These are phyloP conservation scores for Citrus sp. DNA, from an alignment of 345 rosid genomes.

Conservation along the genomic window DNA sequence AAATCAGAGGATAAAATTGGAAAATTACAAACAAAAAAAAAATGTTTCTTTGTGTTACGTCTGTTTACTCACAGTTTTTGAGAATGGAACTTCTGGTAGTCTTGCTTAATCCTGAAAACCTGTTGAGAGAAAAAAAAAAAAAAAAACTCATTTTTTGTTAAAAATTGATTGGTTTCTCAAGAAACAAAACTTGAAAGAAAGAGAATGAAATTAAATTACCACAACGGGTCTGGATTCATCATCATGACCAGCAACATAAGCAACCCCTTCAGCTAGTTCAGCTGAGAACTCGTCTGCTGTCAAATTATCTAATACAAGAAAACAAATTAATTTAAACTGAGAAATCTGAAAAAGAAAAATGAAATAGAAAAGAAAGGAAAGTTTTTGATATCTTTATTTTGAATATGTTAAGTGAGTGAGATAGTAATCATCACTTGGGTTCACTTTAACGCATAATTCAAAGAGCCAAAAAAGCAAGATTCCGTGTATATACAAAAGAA, in stretches of 20 bases:
- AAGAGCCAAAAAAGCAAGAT: conserved; percentile 31
- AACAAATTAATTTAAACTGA: background rate
- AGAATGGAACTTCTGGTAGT: conserved; percentile 73
- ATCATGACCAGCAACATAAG: conserved; percentile 88
- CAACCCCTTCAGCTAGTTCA: conserved; percentile 77
- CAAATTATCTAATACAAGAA: conserved; percentile 42
- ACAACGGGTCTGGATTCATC: conserved; percentile 77
- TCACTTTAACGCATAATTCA: conserved; percentile 42
- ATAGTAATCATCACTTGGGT: conserved; percentile 23
- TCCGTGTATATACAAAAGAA: conserved; percentile 6
- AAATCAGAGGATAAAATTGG: background rate
- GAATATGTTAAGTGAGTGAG: conserved; percentile 16
- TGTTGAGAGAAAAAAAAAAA: conserved; percentile 15
- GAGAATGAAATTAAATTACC: conserved; percentile 30
- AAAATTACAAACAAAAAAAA: background rate
- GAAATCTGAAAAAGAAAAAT: background rate
- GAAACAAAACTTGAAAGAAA: background rate
- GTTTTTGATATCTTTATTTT: conserved; percentile 10
- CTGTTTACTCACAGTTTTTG: conserved; percentile 68
- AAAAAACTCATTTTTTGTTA: background rate
- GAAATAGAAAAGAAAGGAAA: background rate
- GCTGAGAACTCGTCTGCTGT: conserved; percentile 94
- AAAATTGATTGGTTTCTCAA: background rate
- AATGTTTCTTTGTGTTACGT: background rate
- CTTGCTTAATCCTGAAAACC: conserved; percentile 90